phyloP scores from a whole-genome alignment of 1,284 basidiomycete species.

The Boletus semigastroideus region DNA sequence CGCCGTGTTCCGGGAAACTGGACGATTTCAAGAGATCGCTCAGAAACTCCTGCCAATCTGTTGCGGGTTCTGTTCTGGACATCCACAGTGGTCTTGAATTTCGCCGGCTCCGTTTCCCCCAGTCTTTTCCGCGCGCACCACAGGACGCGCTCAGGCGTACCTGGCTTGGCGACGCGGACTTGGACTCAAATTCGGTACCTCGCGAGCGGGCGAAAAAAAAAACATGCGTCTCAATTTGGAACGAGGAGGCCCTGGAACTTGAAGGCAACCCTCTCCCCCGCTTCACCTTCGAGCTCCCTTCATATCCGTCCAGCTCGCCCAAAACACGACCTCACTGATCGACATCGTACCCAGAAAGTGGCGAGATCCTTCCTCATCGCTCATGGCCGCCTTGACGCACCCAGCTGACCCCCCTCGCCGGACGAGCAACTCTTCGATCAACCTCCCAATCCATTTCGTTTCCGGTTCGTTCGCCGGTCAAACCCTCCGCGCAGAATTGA shows the following conservation, averaged over 20 bases:
- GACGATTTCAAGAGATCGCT: conserved; percentile 5
- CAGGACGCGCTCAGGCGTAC: conserved; percentile 1
- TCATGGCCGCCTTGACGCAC: conserved; percentile 25
- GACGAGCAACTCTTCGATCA: conserved; percentile 34
- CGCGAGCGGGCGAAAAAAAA: conserved; percentile 3
- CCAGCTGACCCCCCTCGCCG: conserved; percentile 23
- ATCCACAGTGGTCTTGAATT: neutral
- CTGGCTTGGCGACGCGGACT: conserved; percentile 12
- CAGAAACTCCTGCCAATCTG: no score
- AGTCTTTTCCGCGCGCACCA: neutral
- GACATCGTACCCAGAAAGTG: conserved; percentile 4
- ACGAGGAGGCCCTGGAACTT: conserved; percentile 7
- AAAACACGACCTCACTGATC: conserved; percentile 17
- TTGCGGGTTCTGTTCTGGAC: neutral
- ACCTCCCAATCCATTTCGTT: conserved; percentile 50
- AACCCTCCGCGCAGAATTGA: conserved; percentile 56
- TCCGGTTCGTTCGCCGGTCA: conserved; percentile 60
- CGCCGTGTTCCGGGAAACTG: conserved; percentile 31
- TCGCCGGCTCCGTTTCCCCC: neutral
- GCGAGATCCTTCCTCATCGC: conserved; percentile 10
- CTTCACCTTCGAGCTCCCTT: neutral
- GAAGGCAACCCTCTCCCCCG: neutral
- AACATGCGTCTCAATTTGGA: conserved; percentile 28
- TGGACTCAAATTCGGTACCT: conserved; percentile 11
- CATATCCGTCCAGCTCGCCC: conserved; percentile 10